A percentile compares a stretch with the other conserved stretches of the same genome.
These are phyloP conservation scores for Hypsizygus ulmarius DNA, from an alignment of 1,284 basidiomycete species.

Conservation along the genomic window DNA sequence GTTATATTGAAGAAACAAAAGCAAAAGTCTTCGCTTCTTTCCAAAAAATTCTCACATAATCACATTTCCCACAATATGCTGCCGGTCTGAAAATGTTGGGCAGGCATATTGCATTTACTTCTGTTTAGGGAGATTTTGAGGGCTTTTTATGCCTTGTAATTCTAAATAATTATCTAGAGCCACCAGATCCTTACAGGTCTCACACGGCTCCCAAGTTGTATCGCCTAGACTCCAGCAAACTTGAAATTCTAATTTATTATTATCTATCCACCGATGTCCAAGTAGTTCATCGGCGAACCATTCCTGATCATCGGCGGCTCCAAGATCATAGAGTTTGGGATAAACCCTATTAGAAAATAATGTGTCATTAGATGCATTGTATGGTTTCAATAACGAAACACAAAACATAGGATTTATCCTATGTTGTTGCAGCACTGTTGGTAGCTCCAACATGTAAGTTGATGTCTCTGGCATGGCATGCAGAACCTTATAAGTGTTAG, in stretches of 20 bases:
- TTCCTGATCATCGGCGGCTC: slow-evolving; percentile 18
- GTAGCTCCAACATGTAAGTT: slow-evolving; percentile 28
- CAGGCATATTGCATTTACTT: not conserved
- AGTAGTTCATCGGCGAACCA: slow-evolving; percentile 22
- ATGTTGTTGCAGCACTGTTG: slow-evolving; percentile 10
- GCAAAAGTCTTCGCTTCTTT: too few relatives aligned
- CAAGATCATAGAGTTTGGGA: slow-evolving; percentile 23
- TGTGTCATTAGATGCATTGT: slow-evolving; percentile 14
- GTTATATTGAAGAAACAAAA: too few relatives aligned
- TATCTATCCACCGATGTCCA: slow-evolving; percentile 16
- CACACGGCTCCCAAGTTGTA: slow-evolving; percentile 27
- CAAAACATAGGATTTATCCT: slow-evolving; percentile 17
- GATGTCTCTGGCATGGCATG: slow-evolving; percentile 22
- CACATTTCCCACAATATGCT: too few relatives aligned
- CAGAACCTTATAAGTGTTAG: slow-evolving; percentile 27
- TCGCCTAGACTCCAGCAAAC: too few relatives aligned
- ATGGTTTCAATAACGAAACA: slow-evolving; percentile 15
- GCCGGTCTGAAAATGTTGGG: too few relatives aligned
- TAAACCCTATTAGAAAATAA: slow-evolving; percentile 19
- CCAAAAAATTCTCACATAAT: too few relatives aligned
- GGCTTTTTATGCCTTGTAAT: not conserved
- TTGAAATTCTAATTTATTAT: slow-evolving; percentile 17
- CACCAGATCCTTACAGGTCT: not conserved
- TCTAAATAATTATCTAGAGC: not conserved
- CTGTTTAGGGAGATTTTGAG: not conserved